Evolutionary conservation across 2,329 filamentous ascomycete genomes (phyloP).

Genomic region (Fusarium pseudograminearum): DNA sequence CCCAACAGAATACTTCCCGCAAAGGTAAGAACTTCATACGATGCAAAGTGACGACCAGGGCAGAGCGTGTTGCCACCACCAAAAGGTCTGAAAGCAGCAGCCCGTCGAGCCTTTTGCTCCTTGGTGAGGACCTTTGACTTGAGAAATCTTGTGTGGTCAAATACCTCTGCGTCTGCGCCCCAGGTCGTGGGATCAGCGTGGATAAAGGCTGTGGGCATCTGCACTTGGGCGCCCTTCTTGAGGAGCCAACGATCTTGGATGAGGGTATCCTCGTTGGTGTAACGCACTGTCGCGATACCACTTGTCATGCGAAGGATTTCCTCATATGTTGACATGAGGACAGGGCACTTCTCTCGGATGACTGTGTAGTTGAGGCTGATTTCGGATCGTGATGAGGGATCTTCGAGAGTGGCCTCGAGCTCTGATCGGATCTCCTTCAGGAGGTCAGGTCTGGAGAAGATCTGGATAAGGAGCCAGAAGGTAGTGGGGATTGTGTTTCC

Average conservation of each 20-base stretch:
- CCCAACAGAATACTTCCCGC: constrained; percentile 26
- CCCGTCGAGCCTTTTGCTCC: constrained; percentile 21
- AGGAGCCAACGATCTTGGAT: constrained; percentile 33
- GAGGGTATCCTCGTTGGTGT: constrained; percentile 35
- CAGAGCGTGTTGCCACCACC: constrained; percentile 38
- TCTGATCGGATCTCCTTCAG: constrained; percentile 20
- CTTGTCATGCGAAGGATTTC: constrained; percentile 38
- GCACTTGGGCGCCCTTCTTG: constrained; percentile 40
- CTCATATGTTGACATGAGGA: constrained; percentile 37
- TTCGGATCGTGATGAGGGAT: not conserved
- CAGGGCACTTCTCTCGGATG: constrained; percentile 29
- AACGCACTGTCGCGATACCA: constrained; percentile 38
- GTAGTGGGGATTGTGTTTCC: constrained; percentile 40
- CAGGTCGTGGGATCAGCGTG: constrained; percentile 35
- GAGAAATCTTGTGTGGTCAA: constrained; percentile 36
- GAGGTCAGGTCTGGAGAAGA: constrained; percentile 24
- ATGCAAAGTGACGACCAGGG: constrained; percentile 35
- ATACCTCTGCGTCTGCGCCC: constrained; percentile 31
- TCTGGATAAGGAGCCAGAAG: constrained; percentile 30
- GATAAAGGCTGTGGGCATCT: constrained; percentile 42
- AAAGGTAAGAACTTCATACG: constrained; percentile 37
- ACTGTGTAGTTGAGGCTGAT: constrained; percentile 2
- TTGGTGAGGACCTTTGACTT: constrained; percentile 25
- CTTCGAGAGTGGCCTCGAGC: constrained; percentile 19
- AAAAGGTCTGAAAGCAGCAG: constrained; percentile 38